These are phyloP conservation scores for Ogataea wickerhamii DNA, from an alignment of 805 yeast species.

Conservation along the genomic window DNA sequence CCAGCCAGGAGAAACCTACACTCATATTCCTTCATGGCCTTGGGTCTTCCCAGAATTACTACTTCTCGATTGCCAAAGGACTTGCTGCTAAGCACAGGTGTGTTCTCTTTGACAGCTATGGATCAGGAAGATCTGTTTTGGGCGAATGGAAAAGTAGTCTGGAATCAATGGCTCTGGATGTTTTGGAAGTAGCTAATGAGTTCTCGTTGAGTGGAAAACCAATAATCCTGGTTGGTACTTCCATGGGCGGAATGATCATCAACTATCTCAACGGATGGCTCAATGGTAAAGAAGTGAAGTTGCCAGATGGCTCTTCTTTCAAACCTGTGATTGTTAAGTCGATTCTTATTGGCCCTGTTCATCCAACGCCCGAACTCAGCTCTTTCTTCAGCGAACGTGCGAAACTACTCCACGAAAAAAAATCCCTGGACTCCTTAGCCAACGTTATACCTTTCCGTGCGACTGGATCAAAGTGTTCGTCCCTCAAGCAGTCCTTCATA, in stretches of 20 bases:
- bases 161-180: conserved; percentile 12
- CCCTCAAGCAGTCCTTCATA: conserved; percentile 9
- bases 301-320: conserved; percentile 4
- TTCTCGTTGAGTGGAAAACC: conserved; percentile 9
- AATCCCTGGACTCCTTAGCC: conserved; percentile 4
- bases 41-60: conserved; percentile 18
- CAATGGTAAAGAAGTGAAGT: conserved; percentile 2
- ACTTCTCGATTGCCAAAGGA: conserved; percentile 8
- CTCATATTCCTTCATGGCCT: conserved; percentile 15
- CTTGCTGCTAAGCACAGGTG: conserved; percentile 8
- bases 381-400: conserved; percentile 7
- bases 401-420: conserved; percentile 1
- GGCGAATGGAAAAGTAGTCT: conserved; percentile 1
- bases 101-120: conserved; percentile 15
- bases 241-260: conserved; percentile 19
- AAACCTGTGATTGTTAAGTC: conserved; percentile 6
- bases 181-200: conserved; percentile 12
- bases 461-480: conserved; percentile 10
- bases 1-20: conserved; percentile 4
- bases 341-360: conserved; percentile 13
- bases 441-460: conserved; percentile 15
- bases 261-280: conserved; percentile 9
- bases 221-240: conserved; percentile 13
- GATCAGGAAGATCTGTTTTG: conserved; percentile 9
- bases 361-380: conserved; percentile 12